Evolutionary conservation across 2,329 filamentous ascomycete species (phyloP).

Genomic region (Arachnopeziza araneosa): DNA sequence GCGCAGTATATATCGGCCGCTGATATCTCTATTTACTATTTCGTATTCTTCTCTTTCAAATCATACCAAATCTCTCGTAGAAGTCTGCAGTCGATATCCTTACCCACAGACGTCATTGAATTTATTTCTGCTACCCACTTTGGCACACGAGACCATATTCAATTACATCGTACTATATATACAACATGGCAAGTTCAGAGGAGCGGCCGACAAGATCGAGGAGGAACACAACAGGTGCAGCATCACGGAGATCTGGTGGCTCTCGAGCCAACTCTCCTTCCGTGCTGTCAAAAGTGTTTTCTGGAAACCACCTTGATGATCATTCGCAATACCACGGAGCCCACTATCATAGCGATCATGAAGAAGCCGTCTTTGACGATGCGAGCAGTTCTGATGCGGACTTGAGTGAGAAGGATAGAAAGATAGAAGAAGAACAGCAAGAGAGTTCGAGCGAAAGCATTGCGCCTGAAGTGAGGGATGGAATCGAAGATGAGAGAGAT

Average conservation of each 20-base stretch:
- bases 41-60: background rate
- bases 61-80: background rate
- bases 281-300: constrained; percentile 13
- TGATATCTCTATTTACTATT: background rate
- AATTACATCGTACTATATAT: background rate
- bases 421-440: constrained; percentile 5
- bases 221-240: constrained; percentile 9
- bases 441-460: constrained; percentile 8
- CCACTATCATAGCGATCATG: constrained; percentile 5
- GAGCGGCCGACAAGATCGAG: constrained; percentile 3
- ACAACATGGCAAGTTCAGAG: constrained; percentile 10
- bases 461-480: constrained; percentile 21
- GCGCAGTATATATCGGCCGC: background rate
- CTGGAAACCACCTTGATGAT: constrained; percentile 22
- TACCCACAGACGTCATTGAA: background rate
- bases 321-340: constrained; percentile 16
- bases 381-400: constrained; percentile 9
- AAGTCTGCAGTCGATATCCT: background rate
- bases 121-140: background rate
- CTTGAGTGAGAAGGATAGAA: constrained; percentile 11
- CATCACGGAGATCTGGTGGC: constrained; percentile 9
- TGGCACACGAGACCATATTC: background rate
- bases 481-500: constrained; percentile 22
- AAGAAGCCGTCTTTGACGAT: constrained; percentile 7
- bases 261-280: constrained; percentile 7